phyloP scores from a whole-genome alignment of 1,139 yeast species.

The Geotrichum macrosporum region DNA sequence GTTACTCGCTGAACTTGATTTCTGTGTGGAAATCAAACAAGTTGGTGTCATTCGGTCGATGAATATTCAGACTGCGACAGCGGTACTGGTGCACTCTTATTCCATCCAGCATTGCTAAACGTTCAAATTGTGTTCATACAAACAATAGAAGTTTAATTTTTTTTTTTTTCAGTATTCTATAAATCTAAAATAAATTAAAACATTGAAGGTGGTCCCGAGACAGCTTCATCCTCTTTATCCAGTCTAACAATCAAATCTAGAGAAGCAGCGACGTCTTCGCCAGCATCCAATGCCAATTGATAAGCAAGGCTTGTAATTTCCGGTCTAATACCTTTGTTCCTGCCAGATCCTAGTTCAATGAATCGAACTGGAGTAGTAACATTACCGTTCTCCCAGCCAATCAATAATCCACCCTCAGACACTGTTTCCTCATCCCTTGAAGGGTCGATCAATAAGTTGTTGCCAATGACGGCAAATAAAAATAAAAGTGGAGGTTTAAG shows the following conservation, averaged over 20 bases:
- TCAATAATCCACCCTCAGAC: slow-evolving; percentile 70
- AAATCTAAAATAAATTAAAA: slow-evolving; percentile 13
- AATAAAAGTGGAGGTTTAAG: slow-evolving; percentile 68
- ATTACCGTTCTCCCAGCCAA: slow-evolving; percentile 63
- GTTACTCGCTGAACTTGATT: slow-evolving; percentile 71
- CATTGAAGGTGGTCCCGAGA: slow-evolving; percentile 22
- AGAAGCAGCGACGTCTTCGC: slow-evolving; percentile 34
- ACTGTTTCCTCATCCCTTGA: slow-evolving; percentile 81
- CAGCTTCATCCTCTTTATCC: slow-evolving; percentile 21
- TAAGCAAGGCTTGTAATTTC: slow-evolving; percentile 34
- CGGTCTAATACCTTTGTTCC: slow-evolving; percentile 32
- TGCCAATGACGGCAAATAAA: slow-evolving; percentile 69
- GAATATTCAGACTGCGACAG: slow-evolving; percentile 97
- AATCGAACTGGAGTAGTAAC: slow-evolving; percentile 47
- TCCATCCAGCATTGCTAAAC: slow-evolving; percentile 58
- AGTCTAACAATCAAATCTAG: slow-evolving; percentile 27
- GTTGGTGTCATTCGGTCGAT: slow-evolving; percentile 87
- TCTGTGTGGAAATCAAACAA: slow-evolving; percentile 87
- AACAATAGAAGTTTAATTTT: background rate
- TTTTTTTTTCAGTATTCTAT: background rate
- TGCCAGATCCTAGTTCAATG: slow-evolving; percentile 26
- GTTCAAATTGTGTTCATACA: background rate
- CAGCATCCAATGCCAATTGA: slow-evolving; percentile 34
- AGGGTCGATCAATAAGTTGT: slow-evolving; percentile 71
- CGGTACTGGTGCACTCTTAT: slow-evolving; percentile 88